Evolutionary conservation across 2,329 filamentous ascomycete species (phyloP), one percentile per base, ranked within the genome.

Genomic region (Neurospora sp.): DNA sequence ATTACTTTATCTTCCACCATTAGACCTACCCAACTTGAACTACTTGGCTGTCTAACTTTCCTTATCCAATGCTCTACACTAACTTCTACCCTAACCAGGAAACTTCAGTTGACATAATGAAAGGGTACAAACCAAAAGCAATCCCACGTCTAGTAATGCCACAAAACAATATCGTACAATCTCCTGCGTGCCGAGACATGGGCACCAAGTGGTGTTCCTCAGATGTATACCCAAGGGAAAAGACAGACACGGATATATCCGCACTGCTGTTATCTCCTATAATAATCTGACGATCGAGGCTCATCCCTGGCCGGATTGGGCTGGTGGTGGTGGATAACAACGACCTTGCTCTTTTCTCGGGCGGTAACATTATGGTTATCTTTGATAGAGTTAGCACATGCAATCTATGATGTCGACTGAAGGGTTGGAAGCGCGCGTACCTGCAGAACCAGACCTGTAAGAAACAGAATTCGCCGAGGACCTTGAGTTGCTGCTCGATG

Each of bases 261-360:
- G 19, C 11, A 33, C 19, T 15, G 15, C 8, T 10, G 8, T 36
- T n/a, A 62, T 36, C 52, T 62, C 6, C 28, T 58, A 40, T 42
- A 17, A 28, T 66, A 67, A 11, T 74, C 70, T 8, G 68, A 72
- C 3, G 72, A 68, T 38, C 66, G 70, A 13, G 73, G 73, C 68
- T 73, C 73, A 33, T 72, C 68, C 11, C 33, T 67, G 68, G 68
- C 68, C 0, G 72, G 52, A 40, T 71, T 74, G n/a, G 68, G 11
- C 4, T 67, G 66, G 43, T 69, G 36, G 38, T 75, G 73, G 13
- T 75, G 67, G 66, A 75, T 67, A 13, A 75, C 39, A n/a, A 71
- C 66, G 6, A 58, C 58, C 10, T n/a, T 23, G 6, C 46, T n/a
- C 3, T 70, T 40, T 10, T 70, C 23, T 28, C 68, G 71, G 58